Conservation (phyloP, 2,329 filamentous ascomycete species). For the Alternaria postmessia region DNA sequence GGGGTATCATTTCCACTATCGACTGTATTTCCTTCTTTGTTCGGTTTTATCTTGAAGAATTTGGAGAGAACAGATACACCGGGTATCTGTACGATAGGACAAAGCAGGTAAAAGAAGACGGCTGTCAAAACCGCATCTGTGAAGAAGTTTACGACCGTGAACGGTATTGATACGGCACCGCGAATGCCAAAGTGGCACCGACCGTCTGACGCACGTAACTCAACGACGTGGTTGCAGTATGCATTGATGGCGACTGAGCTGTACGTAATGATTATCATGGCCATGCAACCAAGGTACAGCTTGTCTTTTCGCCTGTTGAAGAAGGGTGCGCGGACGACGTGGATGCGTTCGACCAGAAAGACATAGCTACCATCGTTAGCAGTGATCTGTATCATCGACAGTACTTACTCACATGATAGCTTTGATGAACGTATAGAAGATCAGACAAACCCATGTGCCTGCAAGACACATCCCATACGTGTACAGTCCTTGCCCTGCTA, state of each 20-base stretch:
- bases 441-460: conserved; percentile 49
- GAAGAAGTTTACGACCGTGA: conserved; percentile 46
- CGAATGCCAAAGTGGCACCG: conserved; percentile 51
- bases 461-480: conserved; percentile 36
- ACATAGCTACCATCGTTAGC: conserved; percentile 34
- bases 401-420: conserved; percentile 25
- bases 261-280: conserved; percentile 32
- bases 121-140: conserved; percentile 47
- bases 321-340: conserved; percentile 46
- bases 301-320: conserved; percentile 41
- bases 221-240: conserved; percentile 41
- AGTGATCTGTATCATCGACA: neutral
- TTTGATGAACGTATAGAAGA: conserved; percentile 49
- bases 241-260: conserved; percentile 32
- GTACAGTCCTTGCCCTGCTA: conserved; percentile 40
- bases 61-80: neutral
- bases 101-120: conserved; percentile 49
- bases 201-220: conserved; percentile 35
- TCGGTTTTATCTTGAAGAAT: neutral
- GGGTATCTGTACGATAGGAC: conserved; percentile 24
- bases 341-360: conserved; percentile 52
- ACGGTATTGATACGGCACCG: conserved; percentile 42
- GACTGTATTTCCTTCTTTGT: neutral
- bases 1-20: conserved; percentile 13
- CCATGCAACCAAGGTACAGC: conserved; percentile 43